Conservation (phyloP, 2,329 filamentous ascomycete genomes). For the Claviceps monticola region DNA sequence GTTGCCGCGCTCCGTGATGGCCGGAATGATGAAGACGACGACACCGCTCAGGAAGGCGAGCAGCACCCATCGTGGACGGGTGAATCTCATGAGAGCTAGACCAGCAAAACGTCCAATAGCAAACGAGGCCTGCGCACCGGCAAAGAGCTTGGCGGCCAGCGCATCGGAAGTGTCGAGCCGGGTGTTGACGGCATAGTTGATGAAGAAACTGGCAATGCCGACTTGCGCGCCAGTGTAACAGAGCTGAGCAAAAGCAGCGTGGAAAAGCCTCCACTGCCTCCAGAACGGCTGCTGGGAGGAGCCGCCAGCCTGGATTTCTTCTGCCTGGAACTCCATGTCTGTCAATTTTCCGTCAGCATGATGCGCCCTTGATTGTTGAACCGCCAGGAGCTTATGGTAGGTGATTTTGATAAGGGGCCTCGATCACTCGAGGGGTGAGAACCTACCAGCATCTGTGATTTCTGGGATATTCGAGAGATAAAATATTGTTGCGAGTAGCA, state of each 20-base stretch:
- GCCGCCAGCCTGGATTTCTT: constrained; percentile 33
- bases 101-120: constrained; percentile 59
- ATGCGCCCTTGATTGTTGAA: not conserved
- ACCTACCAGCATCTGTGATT: constrained; percentile 39
- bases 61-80: constrained; percentile 54
- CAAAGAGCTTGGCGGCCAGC: constrained; percentile 51
- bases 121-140: constrained; percentile 61
- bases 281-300: constrained; percentile 47
- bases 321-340: constrained; percentile 50
- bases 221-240: constrained; percentile 65
- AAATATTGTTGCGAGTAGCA: constrained; percentile 50
- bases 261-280: constrained; percentile 64
- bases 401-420: too few species aligned
- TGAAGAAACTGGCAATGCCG: constrained; percentile 53
- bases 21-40: constrained; percentile 45
- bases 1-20: constrained; percentile 32
- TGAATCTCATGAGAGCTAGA: constrained; percentile 50
- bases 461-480: constrained; percentile 56
- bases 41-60: constrained; percentile 48
- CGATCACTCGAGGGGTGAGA: too few species aligned
- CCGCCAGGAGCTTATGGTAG: not conserved
- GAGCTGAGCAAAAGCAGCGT: constrained; percentile 63
- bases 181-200: constrained; percentile 57
- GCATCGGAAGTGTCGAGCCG: constrained; percentile 35
- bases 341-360: constrained; percentile 14